A percentile compares a stretch with the other conserved stretches of the same genome.
These are phyloP conservation scores for Vinca major DNA, from an alignment of 305 asterid species.

Conservation along the genomic window DNA sequence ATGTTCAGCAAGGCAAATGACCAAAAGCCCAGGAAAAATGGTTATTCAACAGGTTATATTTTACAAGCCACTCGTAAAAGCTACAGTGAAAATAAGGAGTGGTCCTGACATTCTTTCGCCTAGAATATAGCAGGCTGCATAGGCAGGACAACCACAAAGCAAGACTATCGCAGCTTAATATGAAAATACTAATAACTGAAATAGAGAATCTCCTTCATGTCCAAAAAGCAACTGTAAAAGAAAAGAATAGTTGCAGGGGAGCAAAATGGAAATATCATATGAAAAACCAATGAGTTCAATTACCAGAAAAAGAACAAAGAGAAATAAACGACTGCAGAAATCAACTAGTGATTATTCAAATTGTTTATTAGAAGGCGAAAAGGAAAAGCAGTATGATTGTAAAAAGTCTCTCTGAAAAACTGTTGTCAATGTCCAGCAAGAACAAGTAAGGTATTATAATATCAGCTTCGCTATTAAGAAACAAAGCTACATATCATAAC, in stretches of 20 bases:
- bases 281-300: background rate
- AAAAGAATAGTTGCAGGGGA: background rate
- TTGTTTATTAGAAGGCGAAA: background rate
- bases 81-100: background rate
- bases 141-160: background rate
- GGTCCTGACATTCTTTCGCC: background rate
- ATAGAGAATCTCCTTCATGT: background rate
- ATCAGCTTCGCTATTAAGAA: background rate
- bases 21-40: background rate
- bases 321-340: background rate
- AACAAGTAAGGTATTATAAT: background rate
- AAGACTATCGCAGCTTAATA: background rate
- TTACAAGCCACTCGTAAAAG: background rate
- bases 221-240: background rate
- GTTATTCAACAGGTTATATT: background rate
- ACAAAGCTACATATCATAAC: background rate
- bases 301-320: background rate
- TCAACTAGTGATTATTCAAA: background rate
- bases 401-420: background rate
- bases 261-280: background rate
- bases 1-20: background rate
- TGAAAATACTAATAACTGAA: slow-evolving; percentile 1
- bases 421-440: background rate
- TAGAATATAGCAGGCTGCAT: background rate
- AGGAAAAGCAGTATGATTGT: background rate